Conservation (phyloP, 495 filamentous ascomycete genomes). For the Neurospora discreta region DNA sequence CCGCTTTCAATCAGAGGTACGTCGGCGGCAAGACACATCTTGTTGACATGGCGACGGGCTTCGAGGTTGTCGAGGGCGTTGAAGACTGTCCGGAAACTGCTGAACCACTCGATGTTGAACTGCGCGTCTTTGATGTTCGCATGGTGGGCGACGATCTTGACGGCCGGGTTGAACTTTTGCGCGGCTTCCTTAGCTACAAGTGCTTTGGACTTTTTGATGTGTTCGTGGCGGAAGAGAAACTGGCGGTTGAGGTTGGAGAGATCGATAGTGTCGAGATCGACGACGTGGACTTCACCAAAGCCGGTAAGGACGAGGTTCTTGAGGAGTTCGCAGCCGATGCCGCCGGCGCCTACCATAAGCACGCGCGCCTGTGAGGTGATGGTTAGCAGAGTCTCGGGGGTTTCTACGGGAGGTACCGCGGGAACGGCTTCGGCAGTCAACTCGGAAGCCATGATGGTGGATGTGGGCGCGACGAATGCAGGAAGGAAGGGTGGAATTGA, state of each 20-base stretch:
- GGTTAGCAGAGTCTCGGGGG: slow-evolving; percentile 17
- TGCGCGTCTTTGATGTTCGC: slow-evolving; percentile 90
- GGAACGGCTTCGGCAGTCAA: not conserved
- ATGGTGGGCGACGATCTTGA: slow-evolving; percentile 83
- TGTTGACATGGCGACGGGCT: slow-evolving; percentile 88
- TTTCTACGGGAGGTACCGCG: not conserved
- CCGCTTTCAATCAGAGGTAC: slow-evolving; percentile 93
- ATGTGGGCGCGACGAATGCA: not conserved
- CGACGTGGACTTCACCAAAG: slow-evolving; percentile 89
- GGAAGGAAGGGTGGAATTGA: not conserved
- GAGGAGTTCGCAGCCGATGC: slow-evolving; percentile 93
- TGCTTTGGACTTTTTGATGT: slow-evolving; percentile 96
- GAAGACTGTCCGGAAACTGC: slow-evolving; percentile 73
- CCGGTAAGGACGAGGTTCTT: slow-evolving; percentile 93
- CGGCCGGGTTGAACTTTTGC: slow-evolving; percentile 77
- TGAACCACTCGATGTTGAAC: slow-evolving; percentile 88
- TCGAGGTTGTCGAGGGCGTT: slow-evolving; percentile 97
- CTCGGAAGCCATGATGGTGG: slow-evolving; percentile 6
- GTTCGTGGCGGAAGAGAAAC: slow-evolving; percentile 93
- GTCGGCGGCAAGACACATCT: slow-evolving; percentile 88
- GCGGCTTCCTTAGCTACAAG: slow-evolving; percentile 91
- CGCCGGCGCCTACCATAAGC: slow-evolving; percentile 90
- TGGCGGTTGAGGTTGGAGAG: slow-evolving; percentile 96
- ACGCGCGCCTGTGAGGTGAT: slow-evolving; percentile 57
- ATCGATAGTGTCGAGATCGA: slow-evolving; percentile 97